Base-by-base conservation (phyloP, 108 stramenopile genomes). In the Heterococcus sp. region DNA sequence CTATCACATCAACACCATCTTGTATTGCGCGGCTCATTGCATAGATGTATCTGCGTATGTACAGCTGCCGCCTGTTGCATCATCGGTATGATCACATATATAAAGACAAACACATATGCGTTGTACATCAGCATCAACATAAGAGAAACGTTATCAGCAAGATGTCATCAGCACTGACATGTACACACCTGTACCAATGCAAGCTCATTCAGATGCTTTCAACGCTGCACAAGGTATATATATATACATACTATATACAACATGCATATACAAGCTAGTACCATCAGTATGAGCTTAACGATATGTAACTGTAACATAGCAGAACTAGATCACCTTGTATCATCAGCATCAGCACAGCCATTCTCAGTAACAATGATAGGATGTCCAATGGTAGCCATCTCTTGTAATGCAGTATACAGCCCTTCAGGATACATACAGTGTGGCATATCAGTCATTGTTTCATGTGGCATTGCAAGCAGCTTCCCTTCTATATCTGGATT, bases 1-100 rank as follows among this genome's bases (percentile, higher is more conserved):
- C 84, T 0, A 69, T 66, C 69, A 85, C 84, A 29, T 85, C 83
- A 58, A 73, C 73, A 31, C 84, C 84, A 35, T 84, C 75, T 0
- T n/a, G 1, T 29, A 82, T 82, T 31, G 80, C 80, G n/a, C 37
- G 34, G 31, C 72, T 73, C 28, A 82, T 28, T 37, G 80, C 80
- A 40, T 82, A 73, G 40, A 82, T 38, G 64, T 82, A 82, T 8
- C 80, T 37, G 28, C 66, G 37, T 29, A 82, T 35, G 64, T 82
- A 82, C 2, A 82, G 37, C 3, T 67, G 5, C 2, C 66, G 66
- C 8, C 66, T 11, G 66, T 3, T n/a, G n/a, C n/a, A n/a, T n/a
- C n/a, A n/a, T n/a, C n/a, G n/a, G n/a, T n/a, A n/a, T n/a, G n/a
- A n/a, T n/a, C n/a, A n/a, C n/a, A n/a, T n/a, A n/a, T n/a, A n/a